Conservation (phyloP, 495 filamentous ascomycete species). For the Penicillium soppii region DNA sequence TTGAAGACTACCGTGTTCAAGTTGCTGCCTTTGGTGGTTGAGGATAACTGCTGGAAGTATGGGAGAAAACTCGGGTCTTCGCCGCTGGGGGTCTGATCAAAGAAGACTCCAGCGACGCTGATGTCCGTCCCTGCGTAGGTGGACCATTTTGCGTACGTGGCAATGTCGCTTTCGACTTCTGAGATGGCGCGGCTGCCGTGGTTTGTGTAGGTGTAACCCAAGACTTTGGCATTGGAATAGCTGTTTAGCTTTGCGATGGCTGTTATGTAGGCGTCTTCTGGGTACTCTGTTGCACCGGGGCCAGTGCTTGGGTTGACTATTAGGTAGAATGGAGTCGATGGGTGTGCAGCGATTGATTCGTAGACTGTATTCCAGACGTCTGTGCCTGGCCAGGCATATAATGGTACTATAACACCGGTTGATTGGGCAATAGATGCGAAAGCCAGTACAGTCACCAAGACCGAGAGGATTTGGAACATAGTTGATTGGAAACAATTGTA, state of each 20-base stretch:
- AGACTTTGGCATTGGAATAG: constrained; percentile 40
- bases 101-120: constrained; percentile 46
- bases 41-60: constrained; percentile 33
- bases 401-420: constrained; percentile 45
- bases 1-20: constrained; percentile 20
- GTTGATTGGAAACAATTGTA: background rate
- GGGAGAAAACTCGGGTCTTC: constrained; percentile 23
- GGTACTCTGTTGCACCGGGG: constrained; percentile 37
- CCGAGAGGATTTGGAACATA: constrained; percentile 12
- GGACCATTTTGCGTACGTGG: constrained; percentile 42
- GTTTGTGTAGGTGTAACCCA: constrained; percentile 50
- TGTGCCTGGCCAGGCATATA: constrained; percentile 49
- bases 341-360: constrained; percentile 32
- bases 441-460: constrained; percentile 9
- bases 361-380: constrained; percentile 45
- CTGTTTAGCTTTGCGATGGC: constrained; percentile 39
- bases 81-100: constrained; percentile 41
- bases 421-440: constrained; percentile 12
- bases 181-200: constrained; percentile 27
- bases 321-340: constrained; percentile 36
- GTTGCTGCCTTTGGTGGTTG: constrained; percentile 17
- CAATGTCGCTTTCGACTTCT: constrained; percentile 36
- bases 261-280: constrained; percentile 28
- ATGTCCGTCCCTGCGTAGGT: constrained; percentile 28
- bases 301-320: constrained; percentile 50